A percentile compares a stretch with the other conserved stretches of the same genome.
These are phyloP conservation scores for Antitrichia curtipendula DNA, from an alignment of 225 moss, liverwort and hornwort species.

Conservation along the genomic window DNA sequence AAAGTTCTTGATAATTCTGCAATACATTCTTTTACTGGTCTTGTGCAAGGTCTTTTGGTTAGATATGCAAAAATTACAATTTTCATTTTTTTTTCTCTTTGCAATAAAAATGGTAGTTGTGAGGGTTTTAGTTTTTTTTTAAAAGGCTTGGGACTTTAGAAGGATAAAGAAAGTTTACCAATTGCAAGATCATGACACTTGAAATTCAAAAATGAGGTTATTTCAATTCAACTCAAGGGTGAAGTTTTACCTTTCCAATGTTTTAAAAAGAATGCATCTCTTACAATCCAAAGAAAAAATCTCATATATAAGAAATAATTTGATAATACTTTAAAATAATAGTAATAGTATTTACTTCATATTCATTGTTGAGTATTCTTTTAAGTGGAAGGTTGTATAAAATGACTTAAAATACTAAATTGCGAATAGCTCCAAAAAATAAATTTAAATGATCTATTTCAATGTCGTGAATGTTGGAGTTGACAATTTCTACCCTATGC, in stretches of 20 bases:
- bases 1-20: too few relatives aligned
- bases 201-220: background rate
- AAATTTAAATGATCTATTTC: background rate
- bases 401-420: background rate
- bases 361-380: background rate
- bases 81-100: too few relatives aligned
- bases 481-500: background rate
- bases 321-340: background rate
- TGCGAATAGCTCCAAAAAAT: background rate
- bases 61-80: too few relatives aligned
- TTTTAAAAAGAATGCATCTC: background rate
- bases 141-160: too few relatives aligned
- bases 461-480: background rate
- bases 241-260: background rate
- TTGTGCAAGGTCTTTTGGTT: too few relatives aligned
- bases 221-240: background rate
- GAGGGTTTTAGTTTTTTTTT: too few relatives aligned
- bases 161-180: background rate
- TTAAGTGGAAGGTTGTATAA: background rate
- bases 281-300: background rate
- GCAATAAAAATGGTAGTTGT: too few relatives aligned
- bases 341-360: background rate
- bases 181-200: background rate
- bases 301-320: rapidly evolving
- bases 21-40: too few relatives aligned